phyloP scores from a whole-genome alignment of 2,329 filamentous ascomycete species.

The Ophiostoma sp. region DNA sequence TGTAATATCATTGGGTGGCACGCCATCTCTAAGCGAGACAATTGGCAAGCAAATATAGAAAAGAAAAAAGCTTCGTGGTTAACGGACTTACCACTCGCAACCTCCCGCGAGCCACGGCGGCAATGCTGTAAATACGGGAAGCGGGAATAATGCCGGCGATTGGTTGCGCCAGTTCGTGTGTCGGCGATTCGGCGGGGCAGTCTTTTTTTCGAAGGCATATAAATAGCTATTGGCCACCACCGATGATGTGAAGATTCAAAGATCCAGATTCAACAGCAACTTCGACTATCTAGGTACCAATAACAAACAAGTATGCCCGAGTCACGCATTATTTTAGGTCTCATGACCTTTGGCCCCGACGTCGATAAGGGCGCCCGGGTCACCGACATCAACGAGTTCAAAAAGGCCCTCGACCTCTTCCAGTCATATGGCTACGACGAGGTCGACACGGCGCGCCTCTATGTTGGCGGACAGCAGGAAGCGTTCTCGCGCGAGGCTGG shows the following conservation, averaged over 20 bases:
- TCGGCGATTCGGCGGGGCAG: not conserved
- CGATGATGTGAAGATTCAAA: not conserved
- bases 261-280: not conserved
- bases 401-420: slow-evolving; percentile 66
- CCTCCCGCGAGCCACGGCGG: not conserved
- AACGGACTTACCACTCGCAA: not conserved
- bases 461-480: slow-evolving; percentile 69
- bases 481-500: slow-evolving; percentile 67
- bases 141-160: not conserved
- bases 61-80: not conserved
- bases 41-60: not conserved
- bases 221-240: not conserved
- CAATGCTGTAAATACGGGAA: not conserved
- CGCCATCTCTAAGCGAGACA: not conserved
- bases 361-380: slow-evolving; percentile 61
- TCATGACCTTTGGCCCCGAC: slow-evolving; percentile 78
- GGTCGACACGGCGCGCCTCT: slow-evolving; percentile 75
- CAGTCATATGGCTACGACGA: slow-evolving; percentile 77
- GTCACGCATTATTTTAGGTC: slow-evolving; percentile 62
- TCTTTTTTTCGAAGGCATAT: not conserved
- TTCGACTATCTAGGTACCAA: not conserved
- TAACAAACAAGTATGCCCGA: not conserved
- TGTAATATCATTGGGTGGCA: not conserved
- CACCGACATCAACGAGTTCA: slow-evolving; percentile 61
- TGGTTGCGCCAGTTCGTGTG: not conserved